These are phyloP conservation scores for Tetratostichococcus sp. DNA, from an alignment of 139 green algal species.

Conservation along the genomic window DNA sequence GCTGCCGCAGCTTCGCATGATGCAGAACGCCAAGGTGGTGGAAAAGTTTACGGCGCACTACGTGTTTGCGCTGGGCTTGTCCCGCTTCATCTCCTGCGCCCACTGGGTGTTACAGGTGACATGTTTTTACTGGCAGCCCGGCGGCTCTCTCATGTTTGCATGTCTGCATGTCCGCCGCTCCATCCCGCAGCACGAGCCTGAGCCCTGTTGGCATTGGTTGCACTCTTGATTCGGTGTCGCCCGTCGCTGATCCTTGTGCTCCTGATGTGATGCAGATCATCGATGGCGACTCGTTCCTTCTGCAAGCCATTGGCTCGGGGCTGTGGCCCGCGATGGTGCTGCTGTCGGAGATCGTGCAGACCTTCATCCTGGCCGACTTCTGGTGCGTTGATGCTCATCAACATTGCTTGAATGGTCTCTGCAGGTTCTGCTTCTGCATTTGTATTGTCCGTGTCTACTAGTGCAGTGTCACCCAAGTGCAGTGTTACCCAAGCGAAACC, in stretches of 20 bases:
- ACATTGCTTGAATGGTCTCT: too few species aligned
- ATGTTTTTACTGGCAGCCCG: too few species aligned
- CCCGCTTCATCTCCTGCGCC: conserved; percentile 93
- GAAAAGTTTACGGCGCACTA: conserved; percentile 98
- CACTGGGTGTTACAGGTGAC: conserved; percentile 93
- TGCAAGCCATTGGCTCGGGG: conserved; percentile 78
- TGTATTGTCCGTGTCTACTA: too few species aligned
- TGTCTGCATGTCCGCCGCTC: too few species aligned
- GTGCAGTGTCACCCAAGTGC: too few species aligned
- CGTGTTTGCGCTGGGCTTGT: conserved; percentile 93
- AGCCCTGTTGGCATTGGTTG: too few species aligned
- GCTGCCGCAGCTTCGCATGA: conserved; percentile 95
- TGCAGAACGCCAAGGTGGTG: conserved; percentile 95
- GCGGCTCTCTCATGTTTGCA: not conserved
- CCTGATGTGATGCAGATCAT: conserved; percentile 90
- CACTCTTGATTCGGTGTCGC: too few species aligned
- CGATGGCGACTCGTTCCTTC: conserved; percentile 84
- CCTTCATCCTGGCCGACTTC: conserved; percentile 97
- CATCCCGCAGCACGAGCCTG: too few species aligned
- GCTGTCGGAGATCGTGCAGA: conserved; percentile 95
- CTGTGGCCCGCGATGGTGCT: conserved; percentile 97
- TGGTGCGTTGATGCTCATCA: conserved; percentile 57
- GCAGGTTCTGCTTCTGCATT: too few species aligned
- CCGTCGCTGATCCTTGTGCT: too few species aligned
- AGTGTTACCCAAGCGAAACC: too few species aligned